A percentile compares a stretch with the other conserved stretches of the same genome.
Evolutionary conservation across 2,329 filamentous ascomycete genomes (phyloP).

Genomic region (Ceratocystis colombiana): DNA sequence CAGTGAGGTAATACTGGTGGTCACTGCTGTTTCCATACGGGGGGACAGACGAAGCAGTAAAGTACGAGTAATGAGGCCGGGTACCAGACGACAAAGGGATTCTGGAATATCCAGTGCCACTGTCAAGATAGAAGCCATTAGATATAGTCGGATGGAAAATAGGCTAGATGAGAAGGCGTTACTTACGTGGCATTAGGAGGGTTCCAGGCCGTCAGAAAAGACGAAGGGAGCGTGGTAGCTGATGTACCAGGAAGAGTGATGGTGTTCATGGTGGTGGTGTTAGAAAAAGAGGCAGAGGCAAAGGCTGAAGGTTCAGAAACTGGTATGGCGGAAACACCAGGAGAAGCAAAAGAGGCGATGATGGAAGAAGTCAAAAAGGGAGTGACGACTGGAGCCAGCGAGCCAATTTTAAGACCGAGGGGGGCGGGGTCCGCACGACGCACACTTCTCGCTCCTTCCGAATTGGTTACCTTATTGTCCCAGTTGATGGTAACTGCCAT

Average conservation of each 20-base stretch:
- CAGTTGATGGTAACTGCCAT: conserved; percentile 16
- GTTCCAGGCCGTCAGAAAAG: not conserved
- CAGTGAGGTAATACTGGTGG: not conserved
- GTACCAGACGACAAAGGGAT: conserved; percentile 10
- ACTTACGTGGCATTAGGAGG: conserved; percentile 21
- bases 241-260: conserved; percentile 21
- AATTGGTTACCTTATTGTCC: conserved; percentile 17
- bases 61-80: not conserved
- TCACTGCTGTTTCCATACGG: conserved; percentile 13
- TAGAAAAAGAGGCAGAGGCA: conserved; percentile 8
- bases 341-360: not conserved
- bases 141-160: not conserved
- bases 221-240: conserved; percentile 13
- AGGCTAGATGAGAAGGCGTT: not conserved
- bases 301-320: not conserved
- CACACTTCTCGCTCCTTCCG: conserved; percentile 8
- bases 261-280: conserved; percentile 22
- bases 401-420: conserved; percentile 9
- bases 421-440: conserved; percentile 18
- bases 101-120: not conserved
- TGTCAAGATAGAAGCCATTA: not conserved
- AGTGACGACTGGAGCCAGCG: conserved; percentile 9
- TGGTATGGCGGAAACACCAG: not conserved
- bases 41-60: not conserved
- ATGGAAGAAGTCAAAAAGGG: conserved; percentile 15